Conservation (phyloP, 2,329 filamentous ascomycete species). For the Ceratocystiopsis brevicomis region DNA sequence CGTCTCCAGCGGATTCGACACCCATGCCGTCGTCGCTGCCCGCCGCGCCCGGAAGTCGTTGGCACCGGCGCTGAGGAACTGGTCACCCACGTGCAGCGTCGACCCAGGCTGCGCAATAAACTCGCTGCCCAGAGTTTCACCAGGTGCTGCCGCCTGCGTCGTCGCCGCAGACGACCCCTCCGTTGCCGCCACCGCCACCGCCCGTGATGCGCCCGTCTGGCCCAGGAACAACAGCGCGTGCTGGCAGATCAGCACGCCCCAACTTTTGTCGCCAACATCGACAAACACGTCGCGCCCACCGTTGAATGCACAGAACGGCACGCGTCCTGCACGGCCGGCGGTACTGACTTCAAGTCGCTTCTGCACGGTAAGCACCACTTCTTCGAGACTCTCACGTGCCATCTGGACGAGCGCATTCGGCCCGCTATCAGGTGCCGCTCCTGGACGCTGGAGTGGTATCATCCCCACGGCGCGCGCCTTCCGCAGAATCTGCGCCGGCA, state of each 20-base stretch:
- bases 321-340: slow-evolving; percentile 32
- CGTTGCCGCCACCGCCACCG: slow-evolving; percentile 62
- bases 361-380: slow-evolving; percentile 87
- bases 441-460: slow-evolving; percentile 25
- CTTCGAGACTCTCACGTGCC: slow-evolving; percentile 75
- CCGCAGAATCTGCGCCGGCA: slow-evolving; percentile 63
- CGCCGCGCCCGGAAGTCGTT: slow-evolving; percentile 94
- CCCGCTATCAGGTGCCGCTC: background rate
- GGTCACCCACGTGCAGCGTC: slow-evolving; percentile 88
- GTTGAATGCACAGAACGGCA: slow-evolving; percentile 97
- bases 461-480: slow-evolving; percentile 80
- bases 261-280: slow-evolving; percentile 94
- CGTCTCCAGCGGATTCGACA: slow-evolving; percentile 81
- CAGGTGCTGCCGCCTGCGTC: too few relatives aligned
- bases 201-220: slow-evolving; percentile 16
- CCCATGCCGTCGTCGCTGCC: slow-evolving; percentile 92
- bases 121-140: too few relatives aligned
- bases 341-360: slow-evolving; percentile 71
- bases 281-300: slow-evolving; percentile 96
- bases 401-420: slow-evolving; percentile 29
- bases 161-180: slow-evolving; percentile 19
- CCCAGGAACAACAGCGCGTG: slow-evolving; percentile 8
- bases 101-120: slow-evolving; percentile 4
- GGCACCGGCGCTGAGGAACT: slow-evolving; percentile 84
- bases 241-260: slow-evolving; percentile 87